Evolutionary conservation across 192 early-diverging fungal species (phyloP).

Genomic region (Neocallimastix lanati): DNA sequence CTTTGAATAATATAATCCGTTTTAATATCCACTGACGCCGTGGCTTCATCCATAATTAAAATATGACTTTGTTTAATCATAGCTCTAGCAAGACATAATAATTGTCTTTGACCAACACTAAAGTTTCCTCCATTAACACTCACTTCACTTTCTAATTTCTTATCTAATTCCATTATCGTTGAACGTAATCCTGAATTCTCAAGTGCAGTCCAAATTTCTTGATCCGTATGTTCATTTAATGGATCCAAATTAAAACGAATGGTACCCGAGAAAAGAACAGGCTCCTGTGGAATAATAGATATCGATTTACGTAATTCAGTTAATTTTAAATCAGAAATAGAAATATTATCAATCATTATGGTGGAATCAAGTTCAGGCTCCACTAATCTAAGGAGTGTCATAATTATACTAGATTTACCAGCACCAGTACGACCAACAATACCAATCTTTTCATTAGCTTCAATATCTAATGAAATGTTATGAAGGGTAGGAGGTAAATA

Average conservation of each 20-base stretch:
- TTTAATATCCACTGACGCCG: conserved; percentile 48
- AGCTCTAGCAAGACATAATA: conserved; percentile 61
- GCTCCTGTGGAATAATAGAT: conserved; percentile 46
- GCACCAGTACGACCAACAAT: conserved; percentile 31
- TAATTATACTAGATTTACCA: conserved; percentile 32
- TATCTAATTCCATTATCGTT: neutral
- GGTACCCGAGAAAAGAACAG: conserved; percentile 35
- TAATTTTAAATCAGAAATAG: conserved; percentile 34
- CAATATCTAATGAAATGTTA: conserved; percentile 14
- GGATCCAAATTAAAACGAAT: conserved; percentile 53
- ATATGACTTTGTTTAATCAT: conserved; percentile 38
- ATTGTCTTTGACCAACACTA: conserved; percentile 65
- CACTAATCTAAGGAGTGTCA: conserved; percentile 50
- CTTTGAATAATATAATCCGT: conserved; percentile 63
- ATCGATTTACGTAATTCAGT: conserved; percentile 28
- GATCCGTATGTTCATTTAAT: conserved; percentile 30
- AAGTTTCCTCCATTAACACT: conserved; percentile 49
- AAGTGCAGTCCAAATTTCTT: conserved; percentile 47
- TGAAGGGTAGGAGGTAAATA: conserved; percentile 27
- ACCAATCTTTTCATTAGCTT: conserved; percentile 20
- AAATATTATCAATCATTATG: conserved; percentile 47
- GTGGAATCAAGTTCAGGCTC: conserved; percentile 29
- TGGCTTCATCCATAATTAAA: conserved; percentile 66
- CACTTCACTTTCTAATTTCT: neutral
- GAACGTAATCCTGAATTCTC: conserved; percentile 11